These are phyloP conservation scores for Colletotrichum sidae DNA, from an alignment of 2,329 filamentous ascomycete species.

Conservation along the genomic window DNA sequence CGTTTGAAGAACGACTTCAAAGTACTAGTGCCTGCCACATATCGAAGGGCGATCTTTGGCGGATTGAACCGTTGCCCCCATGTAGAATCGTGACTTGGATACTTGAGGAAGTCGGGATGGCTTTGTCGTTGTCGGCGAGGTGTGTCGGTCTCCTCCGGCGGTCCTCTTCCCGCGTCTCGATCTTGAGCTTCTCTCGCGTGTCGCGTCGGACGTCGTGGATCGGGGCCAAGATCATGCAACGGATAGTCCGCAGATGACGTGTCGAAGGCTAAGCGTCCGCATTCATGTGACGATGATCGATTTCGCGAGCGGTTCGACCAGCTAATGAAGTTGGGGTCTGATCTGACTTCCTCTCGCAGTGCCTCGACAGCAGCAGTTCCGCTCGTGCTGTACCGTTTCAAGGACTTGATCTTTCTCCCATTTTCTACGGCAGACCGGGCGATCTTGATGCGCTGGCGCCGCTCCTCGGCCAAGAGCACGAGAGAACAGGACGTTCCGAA, in stretches of 20 bases:
- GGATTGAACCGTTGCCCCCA: no score
- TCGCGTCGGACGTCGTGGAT: constrained; percentile 22
- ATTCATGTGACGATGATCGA: constrained; percentile 5
- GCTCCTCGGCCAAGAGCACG: constrained; percentile 66
- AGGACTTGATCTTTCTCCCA: constrained; percentile 61
- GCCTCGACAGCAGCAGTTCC: constrained; percentile 32
- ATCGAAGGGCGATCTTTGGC: no score
- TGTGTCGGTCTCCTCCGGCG: not conserved
- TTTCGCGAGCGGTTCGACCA: constrained; percentile 40
- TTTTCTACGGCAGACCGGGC: constrained; percentile 63
- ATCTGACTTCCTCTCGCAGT: constrained; percentile 41
- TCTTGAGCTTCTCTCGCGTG: constrained; percentile 14
- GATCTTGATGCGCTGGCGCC: constrained; percentile 64
- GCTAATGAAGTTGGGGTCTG: constrained; percentile 39
- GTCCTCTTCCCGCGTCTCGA: not conserved
- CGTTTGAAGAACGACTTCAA: no score
- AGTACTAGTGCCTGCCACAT: no score
- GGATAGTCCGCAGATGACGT: constrained; percentile 13
- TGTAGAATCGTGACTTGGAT: no score
- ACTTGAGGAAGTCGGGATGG: not conserved
- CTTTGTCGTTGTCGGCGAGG: not conserved
- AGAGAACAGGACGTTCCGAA: constrained; percentile 69
- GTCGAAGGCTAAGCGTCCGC: not conserved
- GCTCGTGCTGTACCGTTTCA: constrained; percentile 44
- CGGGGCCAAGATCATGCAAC: constrained; percentile 20